Percentiles rank a stretch among this genome's conserved stretches.
Conservation (phyloP, 768 basidiomycete species). For the Tulasnella calospora region DNA sequence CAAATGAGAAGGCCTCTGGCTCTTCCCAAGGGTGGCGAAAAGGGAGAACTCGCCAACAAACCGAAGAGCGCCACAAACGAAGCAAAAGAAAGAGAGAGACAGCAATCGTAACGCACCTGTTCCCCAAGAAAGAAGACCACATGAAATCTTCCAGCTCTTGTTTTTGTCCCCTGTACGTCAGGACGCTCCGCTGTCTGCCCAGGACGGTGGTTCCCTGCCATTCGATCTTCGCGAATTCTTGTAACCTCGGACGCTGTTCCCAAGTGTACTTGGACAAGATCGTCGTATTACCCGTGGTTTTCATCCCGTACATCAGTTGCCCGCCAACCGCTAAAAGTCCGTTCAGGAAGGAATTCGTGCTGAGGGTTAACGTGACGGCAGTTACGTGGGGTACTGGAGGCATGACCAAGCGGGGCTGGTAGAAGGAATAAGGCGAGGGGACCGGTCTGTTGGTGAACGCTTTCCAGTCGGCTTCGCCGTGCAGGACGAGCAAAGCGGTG, state of each 20-base stretch:
- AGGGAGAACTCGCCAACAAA: background rate
- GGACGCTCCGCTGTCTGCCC: background rate
- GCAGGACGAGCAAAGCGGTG: slow-evolving; percentile 24
- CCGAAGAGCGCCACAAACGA: slow-evolving; percentile 6
- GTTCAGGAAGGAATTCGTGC: slow-evolving; percentile 19
- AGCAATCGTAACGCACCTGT: slow-evolving; percentile 1
- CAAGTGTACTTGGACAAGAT: slow-evolving; percentile 22
- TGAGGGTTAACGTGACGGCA: slow-evolving; percentile 20
- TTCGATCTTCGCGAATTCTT: slow-evolving; percentile 24
- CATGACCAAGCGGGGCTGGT: slow-evolving; percentile 17
- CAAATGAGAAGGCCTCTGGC: background rate
- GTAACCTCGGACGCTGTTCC: slow-evolving; percentile 15
- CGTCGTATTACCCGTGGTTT: slow-evolving; percentile 21
- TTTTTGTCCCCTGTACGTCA: slow-evolving; percentile 18
- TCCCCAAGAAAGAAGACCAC: slow-evolving; percentile 20
- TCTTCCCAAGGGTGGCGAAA: background rate
- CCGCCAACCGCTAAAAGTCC: slow-evolving; percentile 23
- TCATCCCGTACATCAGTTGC: slow-evolving; percentile 22
- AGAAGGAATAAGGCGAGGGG: slow-evolving; percentile 14
- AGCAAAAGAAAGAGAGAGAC: background rate
- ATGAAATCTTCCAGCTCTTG: slow-evolving; percentile 16
- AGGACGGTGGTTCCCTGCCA: slow-evolving; percentile 12
- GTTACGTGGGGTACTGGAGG: slow-evolving; percentile 14
- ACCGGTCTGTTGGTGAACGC: background rate
- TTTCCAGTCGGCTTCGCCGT: slow-evolving; percentile 24